Evolutionary conservation across 176 grass and related monocot species (phyloP).

Genomic region (Hyparrhenia diplandra): DNA sequence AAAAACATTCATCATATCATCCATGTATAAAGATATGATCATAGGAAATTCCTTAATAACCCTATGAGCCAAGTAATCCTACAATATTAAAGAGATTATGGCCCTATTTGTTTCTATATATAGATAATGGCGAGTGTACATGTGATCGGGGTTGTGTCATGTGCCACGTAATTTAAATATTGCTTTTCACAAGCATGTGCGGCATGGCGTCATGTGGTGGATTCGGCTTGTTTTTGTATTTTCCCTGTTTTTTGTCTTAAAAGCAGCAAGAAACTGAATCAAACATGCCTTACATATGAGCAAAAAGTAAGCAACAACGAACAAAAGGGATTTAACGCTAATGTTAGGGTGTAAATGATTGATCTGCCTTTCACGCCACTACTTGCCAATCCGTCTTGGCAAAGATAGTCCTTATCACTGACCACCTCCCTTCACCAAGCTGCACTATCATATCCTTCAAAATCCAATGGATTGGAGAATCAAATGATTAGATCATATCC

Average conservation of each 20-base stretch:
- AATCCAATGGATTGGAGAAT: constrained; percentile 28
- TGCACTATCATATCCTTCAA: constrained; percentile 45
- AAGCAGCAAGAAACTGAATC: neutral
- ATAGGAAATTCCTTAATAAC: neutral
- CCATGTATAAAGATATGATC: neutral
- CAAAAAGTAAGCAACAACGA: neutral
- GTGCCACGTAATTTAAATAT: neutral
- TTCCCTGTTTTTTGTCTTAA: neutral
- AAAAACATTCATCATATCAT: neutral
- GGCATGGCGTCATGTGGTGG: neutral
- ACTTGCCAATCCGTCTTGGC: constrained; percentile 68
- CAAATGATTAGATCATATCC: neutral
- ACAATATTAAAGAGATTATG: neutral
- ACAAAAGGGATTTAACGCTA: constrained; percentile 42
- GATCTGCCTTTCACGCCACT: constrained; percentile 82
- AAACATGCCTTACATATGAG: neutral
- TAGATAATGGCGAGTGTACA: neutral
- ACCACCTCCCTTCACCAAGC: constrained; percentile 59
- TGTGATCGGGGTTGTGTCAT: neutral
- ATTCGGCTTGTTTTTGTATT: neutral
- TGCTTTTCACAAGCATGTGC: neutral
- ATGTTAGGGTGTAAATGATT: constrained; percentile 69
- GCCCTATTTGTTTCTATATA: neutral
- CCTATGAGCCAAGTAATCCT: neutral
- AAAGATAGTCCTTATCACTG: constrained; percentile 51